phyloP scores from a whole-genome alignment of 73 alveolate species.

The Paramecium sexaurelia region DNA sequence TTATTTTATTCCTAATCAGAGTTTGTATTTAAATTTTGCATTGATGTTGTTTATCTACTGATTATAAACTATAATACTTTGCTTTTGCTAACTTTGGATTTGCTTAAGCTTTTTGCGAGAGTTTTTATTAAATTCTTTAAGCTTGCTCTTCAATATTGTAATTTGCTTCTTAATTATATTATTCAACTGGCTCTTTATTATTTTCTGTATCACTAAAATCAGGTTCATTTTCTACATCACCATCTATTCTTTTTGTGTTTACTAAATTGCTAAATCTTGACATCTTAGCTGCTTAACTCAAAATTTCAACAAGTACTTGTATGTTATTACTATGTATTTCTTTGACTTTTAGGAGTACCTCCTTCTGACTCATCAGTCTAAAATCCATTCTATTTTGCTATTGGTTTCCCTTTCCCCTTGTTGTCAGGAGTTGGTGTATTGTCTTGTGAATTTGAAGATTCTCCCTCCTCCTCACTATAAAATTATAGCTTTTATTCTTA shows the following conservation, averaged over 20 bases:
- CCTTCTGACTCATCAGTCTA: constrained; percentile 25
- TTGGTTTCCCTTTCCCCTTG: not conserved
- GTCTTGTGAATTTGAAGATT: not conserved
- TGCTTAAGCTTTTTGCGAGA: not conserved
- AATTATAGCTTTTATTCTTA: constrained; percentile 31
- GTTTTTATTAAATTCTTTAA: not conserved
- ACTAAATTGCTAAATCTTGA: constrained; percentile 25
- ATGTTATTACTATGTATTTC: not conserved
- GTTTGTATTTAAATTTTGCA: not conserved
- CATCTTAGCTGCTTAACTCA: not conserved
- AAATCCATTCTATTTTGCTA: not conserved
- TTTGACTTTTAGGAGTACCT: not conserved
- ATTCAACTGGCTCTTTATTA: not conserved
- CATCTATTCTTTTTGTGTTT: constrained; percentile 9
- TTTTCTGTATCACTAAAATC: not conserved
- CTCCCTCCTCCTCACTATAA: constrained; percentile 50
- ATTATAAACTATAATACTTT: not conserved
- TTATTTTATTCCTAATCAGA: not conserved
- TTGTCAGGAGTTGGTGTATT: constrained; percentile 24
- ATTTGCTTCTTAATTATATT: not conserved
- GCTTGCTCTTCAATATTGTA: constrained; percentile 52
- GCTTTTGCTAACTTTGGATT: not conserved
- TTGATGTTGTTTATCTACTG: not conserved
- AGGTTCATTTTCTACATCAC: constrained; percentile 31
- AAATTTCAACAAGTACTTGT: not conserved